A percentile compares a stretch with the other conserved stretches of the same genome.
Conservation (phyloP, 2,329 filamentous ascomycete species). For the Botrytis medusae region DNA sequence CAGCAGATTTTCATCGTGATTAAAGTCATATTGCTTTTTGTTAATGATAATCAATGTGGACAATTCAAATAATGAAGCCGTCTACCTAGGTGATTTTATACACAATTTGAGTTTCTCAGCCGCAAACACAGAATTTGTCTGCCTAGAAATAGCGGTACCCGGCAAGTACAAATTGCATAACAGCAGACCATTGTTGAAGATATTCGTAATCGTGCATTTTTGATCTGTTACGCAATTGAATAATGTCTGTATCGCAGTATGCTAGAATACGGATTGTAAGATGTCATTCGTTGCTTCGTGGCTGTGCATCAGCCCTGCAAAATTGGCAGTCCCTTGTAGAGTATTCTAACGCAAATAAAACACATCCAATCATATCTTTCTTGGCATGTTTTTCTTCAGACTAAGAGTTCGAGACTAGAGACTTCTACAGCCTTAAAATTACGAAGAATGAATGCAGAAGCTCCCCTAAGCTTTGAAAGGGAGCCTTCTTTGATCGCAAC, state of each 20-base stretch:
- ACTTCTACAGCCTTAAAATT: not conserved
- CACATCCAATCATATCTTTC: not conserved
- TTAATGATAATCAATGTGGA: not conserved
- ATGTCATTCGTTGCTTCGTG: slow-evolving; percentile 3
- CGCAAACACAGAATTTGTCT: not conserved
- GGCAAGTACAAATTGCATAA: not conserved
- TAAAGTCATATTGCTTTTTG: not conserved
- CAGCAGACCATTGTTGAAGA: not conserved
- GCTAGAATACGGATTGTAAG: not conserved
- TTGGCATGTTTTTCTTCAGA: not conserved
- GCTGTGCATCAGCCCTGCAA: not conserved
- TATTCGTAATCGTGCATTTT: not conserved
- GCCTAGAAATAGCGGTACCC: slow-evolving; percentile 7
- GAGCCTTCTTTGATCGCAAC: not conserved
- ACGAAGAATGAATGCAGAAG: not conserved
- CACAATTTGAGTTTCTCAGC: not conserved
- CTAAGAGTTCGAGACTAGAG: not conserved
- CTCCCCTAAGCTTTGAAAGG: not conserved
- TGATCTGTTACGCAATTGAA: not conserved
- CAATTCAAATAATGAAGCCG: not conserved
- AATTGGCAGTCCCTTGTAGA: not conserved
- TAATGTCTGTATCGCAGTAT: not conserved
- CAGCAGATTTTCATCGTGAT: slow-evolving; percentile 12
- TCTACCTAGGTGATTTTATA: not conserved
- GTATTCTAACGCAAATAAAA: not conserved